Conservation (phyloP, 345 rosid species). For the Salix purpurea region DNA sequence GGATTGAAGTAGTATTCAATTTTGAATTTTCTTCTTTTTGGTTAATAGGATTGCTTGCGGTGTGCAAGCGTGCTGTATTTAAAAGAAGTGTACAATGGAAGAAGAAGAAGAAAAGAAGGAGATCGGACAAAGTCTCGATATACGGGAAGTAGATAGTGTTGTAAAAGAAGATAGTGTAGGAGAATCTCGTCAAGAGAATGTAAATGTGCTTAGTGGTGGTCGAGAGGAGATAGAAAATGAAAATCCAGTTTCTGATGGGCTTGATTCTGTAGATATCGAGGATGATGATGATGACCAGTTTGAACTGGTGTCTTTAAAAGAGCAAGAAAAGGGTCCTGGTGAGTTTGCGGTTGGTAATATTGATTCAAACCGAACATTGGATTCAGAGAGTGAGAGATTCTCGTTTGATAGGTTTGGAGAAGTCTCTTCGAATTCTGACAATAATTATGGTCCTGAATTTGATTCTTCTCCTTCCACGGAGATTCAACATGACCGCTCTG, state of each 20-base stretch:
- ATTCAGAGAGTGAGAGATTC: constrained; percentile 42
- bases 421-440: constrained; percentile 26
- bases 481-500: constrained; percentile 34
- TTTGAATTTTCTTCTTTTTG: constrained; percentile 1
- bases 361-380: constrained; percentile 36
- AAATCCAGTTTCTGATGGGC: constrained; percentile 25
- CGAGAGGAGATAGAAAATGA: constrained; percentile 21
- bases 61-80: constrained; percentile 29
- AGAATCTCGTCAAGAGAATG: constrained; percentile 32
- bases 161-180: constrained; percentile 37
- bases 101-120: constrained; percentile 67
- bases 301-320: constrained; percentile 76
- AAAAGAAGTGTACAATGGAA: constrained; percentile 43
- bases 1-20: neutral
- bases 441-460: constrained; percentile 25
- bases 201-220: constrained; percentile 22
- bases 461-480: constrained; percentile 44
- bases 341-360: constrained; percentile 26
- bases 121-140: constrained; percentile 30
- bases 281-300: constrained; percentile 59
- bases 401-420: constrained; percentile 36
- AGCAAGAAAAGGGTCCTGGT: constrained; percentile 46
- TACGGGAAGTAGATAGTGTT: constrained; percentile 24
- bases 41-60: constrained; percentile 28
- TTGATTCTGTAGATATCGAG: constrained; percentile 26